These are phyloP conservation scores for Salpingoeca rosetta DNA, from an alignment of 78 protist species.

Conservation along the genomic window DNA sequence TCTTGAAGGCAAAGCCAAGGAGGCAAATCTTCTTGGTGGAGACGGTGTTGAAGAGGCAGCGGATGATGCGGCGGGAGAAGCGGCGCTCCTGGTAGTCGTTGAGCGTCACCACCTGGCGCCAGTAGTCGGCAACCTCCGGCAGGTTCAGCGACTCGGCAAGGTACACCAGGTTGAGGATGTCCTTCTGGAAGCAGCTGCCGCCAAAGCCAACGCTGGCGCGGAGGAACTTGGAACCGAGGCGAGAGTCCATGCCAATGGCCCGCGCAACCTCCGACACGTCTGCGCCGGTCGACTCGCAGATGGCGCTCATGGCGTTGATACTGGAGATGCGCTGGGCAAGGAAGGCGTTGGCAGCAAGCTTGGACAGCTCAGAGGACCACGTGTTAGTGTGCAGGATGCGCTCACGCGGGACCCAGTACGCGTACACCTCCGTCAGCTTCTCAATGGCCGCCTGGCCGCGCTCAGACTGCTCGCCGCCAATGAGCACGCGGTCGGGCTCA, in stretches of 20 bases:
- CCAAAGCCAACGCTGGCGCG: constrained; percentile 78
- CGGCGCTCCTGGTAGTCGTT: constrained; percentile 85
- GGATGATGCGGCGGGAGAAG: constrained; percentile 52
- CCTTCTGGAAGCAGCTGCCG: constrained; percentile 90
- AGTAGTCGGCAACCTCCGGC: constrained; percentile 84
- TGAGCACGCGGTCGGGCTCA: constrained; percentile 88
- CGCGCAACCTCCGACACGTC: constrained; percentile 75
- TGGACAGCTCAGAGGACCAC: constrained; percentile 83
- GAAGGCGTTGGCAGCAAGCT: constrained; percentile 91
- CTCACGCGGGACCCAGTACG: constrained; percentile 66
- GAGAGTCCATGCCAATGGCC: constrained; percentile 68
- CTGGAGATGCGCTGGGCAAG: constrained; percentile 93
- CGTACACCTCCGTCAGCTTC: constrained; percentile 59
- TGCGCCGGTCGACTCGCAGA: constrained; percentile 90
- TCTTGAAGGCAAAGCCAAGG: constrained; percentile 90
- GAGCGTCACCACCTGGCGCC: constrained; percentile 68
- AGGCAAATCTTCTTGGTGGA: constrained; percentile 67
- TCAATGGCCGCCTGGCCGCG: constrained; percentile 53
- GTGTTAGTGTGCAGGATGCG: constrained; percentile 60
- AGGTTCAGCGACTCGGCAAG: constrained; percentile 51
- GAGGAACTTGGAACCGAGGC: constrained; percentile 78
- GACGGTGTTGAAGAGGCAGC: constrained; percentile 76
- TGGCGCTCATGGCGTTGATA: constrained; percentile 72
- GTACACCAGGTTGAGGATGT: constrained; percentile 86
- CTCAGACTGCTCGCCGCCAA: constrained; percentile 65